Percentiles rank a stretch among this genome's conserved stretches.
Evolutionary conservation across 306 rosid genomes (phyloP).

Genomic region (Castanea crenata): DNA sequence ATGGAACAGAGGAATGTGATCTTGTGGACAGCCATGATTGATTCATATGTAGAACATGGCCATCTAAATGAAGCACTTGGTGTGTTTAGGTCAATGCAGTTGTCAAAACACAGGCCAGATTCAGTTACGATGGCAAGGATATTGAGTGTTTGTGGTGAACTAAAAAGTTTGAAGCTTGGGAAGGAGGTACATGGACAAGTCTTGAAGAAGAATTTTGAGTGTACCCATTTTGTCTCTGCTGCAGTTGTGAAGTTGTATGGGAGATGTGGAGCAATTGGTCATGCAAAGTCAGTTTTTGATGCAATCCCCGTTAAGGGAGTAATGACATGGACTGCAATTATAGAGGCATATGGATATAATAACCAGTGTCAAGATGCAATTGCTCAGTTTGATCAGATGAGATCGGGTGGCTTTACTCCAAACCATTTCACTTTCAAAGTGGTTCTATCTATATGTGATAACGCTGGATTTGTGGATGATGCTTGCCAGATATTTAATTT

Average conservation of each 20-base stretch:
- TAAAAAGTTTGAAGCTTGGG: slow-evolving; percentile 54
- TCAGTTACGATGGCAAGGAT: slow-evolving; percentile 62
- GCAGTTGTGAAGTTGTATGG: slow-evolving; percentile 69
- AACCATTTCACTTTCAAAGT: slow-evolving; percentile 63
- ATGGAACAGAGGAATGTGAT: slow-evolving; percentile 62
- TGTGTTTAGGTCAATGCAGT: slow-evolving; percentile 62
- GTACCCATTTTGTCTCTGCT: slow-evolving; percentile 59
- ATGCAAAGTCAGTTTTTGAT: slow-evolving; percentile 51
- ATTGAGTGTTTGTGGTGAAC: slow-evolving; percentile 50
- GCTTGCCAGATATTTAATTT: slow-evolving; percentile 53
- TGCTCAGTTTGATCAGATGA: slow-evolving; percentile 54
- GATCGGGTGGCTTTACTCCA: slow-evolving; percentile 41
- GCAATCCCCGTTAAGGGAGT: slow-evolving; percentile 63
- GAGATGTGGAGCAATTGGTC: slow-evolving; percentile 40
- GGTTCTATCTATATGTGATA: slow-evolving; percentile 58
- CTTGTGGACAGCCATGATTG: slow-evolving; percentile 83
- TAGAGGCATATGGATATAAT: slow-evolving; percentile 58
- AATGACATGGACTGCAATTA: slow-evolving; percentile 80
- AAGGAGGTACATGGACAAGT: slow-evolving; percentile 77
- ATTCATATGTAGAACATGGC: slow-evolving; percentile 50
- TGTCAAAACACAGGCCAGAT: slow-evolving; percentile 67
- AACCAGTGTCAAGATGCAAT: slow-evolving; percentile 52
- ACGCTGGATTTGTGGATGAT: slow-evolving; percentile 64
- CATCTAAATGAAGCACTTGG: slow-evolving; percentile 43
- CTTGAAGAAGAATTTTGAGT: slow-evolving; percentile 49